phyloP scores from a whole-genome alignment of 805 yeast species.

The Candida alai region DNA sequence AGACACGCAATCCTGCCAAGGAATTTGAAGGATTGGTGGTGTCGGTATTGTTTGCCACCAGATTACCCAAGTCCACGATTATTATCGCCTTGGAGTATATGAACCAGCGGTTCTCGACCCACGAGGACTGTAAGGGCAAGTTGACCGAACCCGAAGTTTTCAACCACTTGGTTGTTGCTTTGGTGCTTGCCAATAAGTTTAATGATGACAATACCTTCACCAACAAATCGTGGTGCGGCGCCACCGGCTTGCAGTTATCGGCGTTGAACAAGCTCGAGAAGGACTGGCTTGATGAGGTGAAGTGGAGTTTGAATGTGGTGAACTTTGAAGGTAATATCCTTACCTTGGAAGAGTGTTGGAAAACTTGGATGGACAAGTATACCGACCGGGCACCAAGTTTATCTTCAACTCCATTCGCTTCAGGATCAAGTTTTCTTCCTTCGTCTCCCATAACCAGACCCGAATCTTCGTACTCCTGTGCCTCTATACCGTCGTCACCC shows the following conservation, averaged over 20 bases:
- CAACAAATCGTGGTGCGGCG: constrained; percentile 92
- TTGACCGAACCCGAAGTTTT: constrained; percentile 37
- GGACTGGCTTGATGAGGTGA: constrained; percentile 58
- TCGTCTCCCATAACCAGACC: constrained; percentile 2
- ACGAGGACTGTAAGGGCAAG: constrained; percentile 9
- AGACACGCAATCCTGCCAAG: constrained; percentile 38
- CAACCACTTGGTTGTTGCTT: constrained; percentile 58
- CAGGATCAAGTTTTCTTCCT: not conserved
- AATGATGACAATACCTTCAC: constrained; percentile 96
- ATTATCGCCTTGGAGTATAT: constrained; percentile 76
- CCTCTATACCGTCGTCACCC: constrained; percentile 20
- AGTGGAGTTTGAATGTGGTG: constrained; percentile 54
- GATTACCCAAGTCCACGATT: constrained; percentile 80
- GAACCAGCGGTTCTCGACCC: constrained; percentile 50
- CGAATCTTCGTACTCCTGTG: constrained; percentile 1
- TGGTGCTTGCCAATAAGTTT: constrained; percentile 86
- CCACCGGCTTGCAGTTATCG: constrained; percentile 71
- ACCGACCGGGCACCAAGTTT: not conserved
- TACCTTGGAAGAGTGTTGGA: constrained; percentile 44
- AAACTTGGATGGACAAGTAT: constrained; percentile 38
- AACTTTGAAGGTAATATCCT: constrained; percentile 34
- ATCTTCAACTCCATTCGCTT: constrained; percentile 1
- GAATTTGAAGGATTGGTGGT: constrained; percentile 57
- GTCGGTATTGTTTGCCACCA: constrained; percentile 77
- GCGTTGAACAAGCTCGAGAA: constrained; percentile 66